A percentile compares a stretch with the other conserved stretches of the same genome.
Conservation (phyloP, 2,329 filamentous ascomycete species). For the Ascochyta fabae region DNA sequence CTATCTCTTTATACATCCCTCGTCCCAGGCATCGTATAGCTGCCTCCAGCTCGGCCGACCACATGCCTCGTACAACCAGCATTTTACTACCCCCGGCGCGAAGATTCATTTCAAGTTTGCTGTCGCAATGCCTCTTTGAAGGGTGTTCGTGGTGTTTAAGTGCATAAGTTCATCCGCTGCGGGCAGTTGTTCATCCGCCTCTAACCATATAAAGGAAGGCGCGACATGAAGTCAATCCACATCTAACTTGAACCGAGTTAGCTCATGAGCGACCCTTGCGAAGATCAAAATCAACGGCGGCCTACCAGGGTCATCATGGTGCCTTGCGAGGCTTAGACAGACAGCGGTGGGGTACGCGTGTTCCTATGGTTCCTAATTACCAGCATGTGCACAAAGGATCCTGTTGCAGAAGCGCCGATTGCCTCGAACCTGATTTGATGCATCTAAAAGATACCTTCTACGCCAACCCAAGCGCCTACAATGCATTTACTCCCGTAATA, state of each 20-base stretch:
- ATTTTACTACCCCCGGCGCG: neutral
- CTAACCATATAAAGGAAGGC: neutral
- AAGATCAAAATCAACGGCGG: neutral
- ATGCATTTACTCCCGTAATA: neutral
- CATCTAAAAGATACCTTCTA: neutral
- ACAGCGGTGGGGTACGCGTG: neutral
- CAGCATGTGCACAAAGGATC: neutral
- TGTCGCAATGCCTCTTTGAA: neutral
- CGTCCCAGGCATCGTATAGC: neutral
- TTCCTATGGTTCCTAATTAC: neutral
- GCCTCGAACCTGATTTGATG: neutral
- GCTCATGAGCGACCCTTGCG: neutral
- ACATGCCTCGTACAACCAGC: neutral
- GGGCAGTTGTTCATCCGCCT: conserved; percentile 4
- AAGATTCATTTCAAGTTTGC: neutral
- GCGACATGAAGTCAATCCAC: neutral
- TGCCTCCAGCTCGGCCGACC: neutral
- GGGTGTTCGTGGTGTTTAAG: conserved; percentile 1
- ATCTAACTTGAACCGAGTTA: neutral
- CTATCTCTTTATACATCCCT: neutral
- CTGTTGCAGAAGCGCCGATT: neutral
- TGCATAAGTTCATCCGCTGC: conserved; percentile 9
- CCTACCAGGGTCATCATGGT: neutral
- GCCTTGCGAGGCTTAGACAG: neutral
- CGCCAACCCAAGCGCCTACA: neutral